Conservation (phyloP, 441 rosid genomes). For the Kokia cookei region DNA sequence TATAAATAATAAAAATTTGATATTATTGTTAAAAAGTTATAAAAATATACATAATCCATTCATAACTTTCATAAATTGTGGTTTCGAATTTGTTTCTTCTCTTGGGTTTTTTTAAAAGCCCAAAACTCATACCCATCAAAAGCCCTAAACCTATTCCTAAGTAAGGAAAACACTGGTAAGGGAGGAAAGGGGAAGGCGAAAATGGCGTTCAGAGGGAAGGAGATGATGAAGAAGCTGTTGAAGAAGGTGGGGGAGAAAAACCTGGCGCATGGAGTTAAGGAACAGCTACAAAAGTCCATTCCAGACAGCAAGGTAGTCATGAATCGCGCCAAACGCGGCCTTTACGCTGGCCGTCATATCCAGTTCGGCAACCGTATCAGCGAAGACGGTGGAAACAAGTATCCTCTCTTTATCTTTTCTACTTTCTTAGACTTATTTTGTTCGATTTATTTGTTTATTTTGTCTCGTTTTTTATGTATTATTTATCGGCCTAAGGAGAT, state of each 20-base stretch:
- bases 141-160: not conserved
- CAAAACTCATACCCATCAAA: not conserved
- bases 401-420: not conserved
- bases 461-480: not conserved
- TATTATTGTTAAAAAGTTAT: too few relatives aligned
- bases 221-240: conserved; percentile 83
- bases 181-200: not conserved
- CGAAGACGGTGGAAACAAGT: conserved; percentile 99
- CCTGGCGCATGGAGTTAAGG: conserved; percentile 53
- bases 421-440: not conserved
- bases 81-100: not conserved
- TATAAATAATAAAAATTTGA: too few relatives aligned
- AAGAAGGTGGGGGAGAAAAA: conserved; percentile 62
- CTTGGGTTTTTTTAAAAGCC: conserved; percentile 1
- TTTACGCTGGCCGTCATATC: conserved; percentile 91
- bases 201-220: conserved; percentile 91
- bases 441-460: not conserved
- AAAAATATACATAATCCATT: too few relatives aligned
- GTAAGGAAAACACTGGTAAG: not conserved
- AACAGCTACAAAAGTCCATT: conserved; percentile 55
- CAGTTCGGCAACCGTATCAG: conserved; percentile 85
- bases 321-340: conserved; percentile 87
- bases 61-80: not conserved
- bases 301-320: conserved; percentile 75
- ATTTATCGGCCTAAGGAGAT: not conserved